Percentiles rank a stretch among this genome's conserved stretches.
These are phyloP conservation scores for Calocera cornea DNA, from an alignment of 768 basidiomycete genomes.

Conservation along the genomic window DNA sequence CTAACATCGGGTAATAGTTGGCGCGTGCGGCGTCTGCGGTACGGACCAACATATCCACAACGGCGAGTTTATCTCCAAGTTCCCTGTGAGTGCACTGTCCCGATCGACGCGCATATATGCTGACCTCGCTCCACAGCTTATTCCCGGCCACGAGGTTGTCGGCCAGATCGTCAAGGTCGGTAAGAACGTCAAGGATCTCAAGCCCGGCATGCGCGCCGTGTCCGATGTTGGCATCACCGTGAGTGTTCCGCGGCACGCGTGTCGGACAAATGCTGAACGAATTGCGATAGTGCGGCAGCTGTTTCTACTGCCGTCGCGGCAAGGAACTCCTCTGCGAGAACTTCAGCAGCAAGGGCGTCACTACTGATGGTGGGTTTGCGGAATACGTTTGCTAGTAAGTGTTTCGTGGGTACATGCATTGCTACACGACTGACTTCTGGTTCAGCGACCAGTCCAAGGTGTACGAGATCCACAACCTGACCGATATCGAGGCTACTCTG, in stretches of 20 bases:
- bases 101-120: conserved; percentile 11
- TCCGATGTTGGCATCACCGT: conserved; percentile 67
- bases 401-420: too few species aligned
- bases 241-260: conserved; percentile 20
- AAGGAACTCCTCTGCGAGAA: conserved; percentile 70
- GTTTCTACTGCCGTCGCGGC: conserved; percentile 83
- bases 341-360: conserved; percentile 69
- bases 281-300: conserved; percentile 51
- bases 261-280: background rate
- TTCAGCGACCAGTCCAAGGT: conserved; percentile 55
- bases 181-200: conserved; percentile 65
- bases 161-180: conserved; percentile 62
- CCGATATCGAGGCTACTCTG: conserved; percentile 75
- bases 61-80: conserved; percentile 58
- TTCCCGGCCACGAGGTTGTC: conserved; percentile 64
- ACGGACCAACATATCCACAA: conserved; percentile 55
- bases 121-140: conserved; percentile 35
- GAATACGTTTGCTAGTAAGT: conserved; percentile 76
- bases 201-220: conserved; percentile 67
- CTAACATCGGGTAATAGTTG: conserved; percentile 11
- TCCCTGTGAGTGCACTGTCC: conserved; percentile 38
- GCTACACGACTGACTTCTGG: background rate
- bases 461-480: conserved; percentile 78
- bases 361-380: conserved; percentile 73
- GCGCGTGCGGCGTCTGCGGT: conserved; percentile 39